phyloP scores from a whole-genome alignment of 257 asterid species.

The Capsicum chinense region DNA sequence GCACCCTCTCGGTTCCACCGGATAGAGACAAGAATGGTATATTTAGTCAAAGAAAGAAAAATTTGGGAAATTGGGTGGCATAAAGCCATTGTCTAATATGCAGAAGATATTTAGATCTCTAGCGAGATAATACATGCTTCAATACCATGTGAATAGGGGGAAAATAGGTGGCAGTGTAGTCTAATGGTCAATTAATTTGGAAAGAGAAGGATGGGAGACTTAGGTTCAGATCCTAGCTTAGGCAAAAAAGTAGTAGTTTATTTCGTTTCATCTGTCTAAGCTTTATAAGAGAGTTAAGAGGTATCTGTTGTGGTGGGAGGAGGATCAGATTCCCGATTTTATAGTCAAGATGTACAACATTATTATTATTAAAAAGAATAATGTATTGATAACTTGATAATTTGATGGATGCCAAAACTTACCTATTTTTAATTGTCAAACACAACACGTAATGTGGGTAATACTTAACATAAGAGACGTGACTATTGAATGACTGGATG shows the following conservation, averaged over 20 bases:
- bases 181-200: not conserved
- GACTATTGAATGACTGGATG: not conserved
- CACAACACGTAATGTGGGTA: not conserved
- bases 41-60: not conserved
- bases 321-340: not conserved
- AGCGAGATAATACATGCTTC: not conserved
- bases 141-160: slow-evolving; percentile 16
- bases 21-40: not conserved
- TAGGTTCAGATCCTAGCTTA: not conserved
- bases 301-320: not conserved
- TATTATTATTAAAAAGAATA: not conserved
- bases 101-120: not conserved
- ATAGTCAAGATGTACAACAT: not conserved
- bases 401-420: not conserved
- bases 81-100: not conserved
- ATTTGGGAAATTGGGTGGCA: not conserved
- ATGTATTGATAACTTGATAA: not conserved
- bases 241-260: not conserved
- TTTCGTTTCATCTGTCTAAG: not conserved
- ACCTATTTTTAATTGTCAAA: not conserved
- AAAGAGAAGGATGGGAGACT: not conserved
- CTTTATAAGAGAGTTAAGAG: not conserved
- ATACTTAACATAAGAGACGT: not conserved
- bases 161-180: not conserved
- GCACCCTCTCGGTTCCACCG: not conserved